phyloP scores from a whole-genome alignment of 805 yeast genomes.

The Yarrowia sp. region DNA sequence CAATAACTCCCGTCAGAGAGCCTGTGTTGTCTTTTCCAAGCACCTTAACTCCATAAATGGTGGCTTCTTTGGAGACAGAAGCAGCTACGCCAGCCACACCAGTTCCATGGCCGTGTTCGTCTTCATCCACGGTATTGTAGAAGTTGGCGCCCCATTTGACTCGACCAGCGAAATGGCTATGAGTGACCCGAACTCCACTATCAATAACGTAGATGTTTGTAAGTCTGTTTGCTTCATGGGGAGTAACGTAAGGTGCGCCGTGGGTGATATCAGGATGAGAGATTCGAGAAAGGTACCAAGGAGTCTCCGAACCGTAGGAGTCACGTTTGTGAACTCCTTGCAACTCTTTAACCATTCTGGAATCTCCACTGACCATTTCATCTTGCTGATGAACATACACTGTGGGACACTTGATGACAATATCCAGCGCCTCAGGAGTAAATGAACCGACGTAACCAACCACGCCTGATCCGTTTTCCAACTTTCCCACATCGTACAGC shows the following conservation, averaged over 20 bases:
- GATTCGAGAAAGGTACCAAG: slow-evolving; percentile 10
- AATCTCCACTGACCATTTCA: not conserved
- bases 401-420: not conserved
- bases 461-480: not conserved
- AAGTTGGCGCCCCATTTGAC: slow-evolving; percentile 86
- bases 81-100: slow-evolving; percentile 97
- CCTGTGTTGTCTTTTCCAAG: slow-evolving; percentile 84
- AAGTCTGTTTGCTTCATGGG: slow-evolving; percentile 77
- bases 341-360: not conserved
- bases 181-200: slow-evolving; percentile 81
- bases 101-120: slow-evolving; percentile 94
- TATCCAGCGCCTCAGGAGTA: not conserved
- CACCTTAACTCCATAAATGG: slow-evolving; percentile 83
- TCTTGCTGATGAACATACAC: not conserved
- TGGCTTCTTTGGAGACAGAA: slow-evolving; percentile 48
- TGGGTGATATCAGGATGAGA: slow-evolving; percentile 50
- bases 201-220: slow-evolving; percentile 88
- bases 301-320: not conserved
- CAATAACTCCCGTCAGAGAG: slow-evolving; percentile 80
- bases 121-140: slow-evolving; percentile 75
- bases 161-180: slow-evolving; percentile 80
- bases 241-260: slow-evolving; percentile 75
- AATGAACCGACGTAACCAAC: slow-evolving; percentile 12
- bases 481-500: slow-evolving; percentile 7
- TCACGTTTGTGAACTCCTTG: not conserved